Evolutionary conservation across 1,139 yeast species (phyloP).

Genomic region (Suhomyces atakaporum): DNA sequence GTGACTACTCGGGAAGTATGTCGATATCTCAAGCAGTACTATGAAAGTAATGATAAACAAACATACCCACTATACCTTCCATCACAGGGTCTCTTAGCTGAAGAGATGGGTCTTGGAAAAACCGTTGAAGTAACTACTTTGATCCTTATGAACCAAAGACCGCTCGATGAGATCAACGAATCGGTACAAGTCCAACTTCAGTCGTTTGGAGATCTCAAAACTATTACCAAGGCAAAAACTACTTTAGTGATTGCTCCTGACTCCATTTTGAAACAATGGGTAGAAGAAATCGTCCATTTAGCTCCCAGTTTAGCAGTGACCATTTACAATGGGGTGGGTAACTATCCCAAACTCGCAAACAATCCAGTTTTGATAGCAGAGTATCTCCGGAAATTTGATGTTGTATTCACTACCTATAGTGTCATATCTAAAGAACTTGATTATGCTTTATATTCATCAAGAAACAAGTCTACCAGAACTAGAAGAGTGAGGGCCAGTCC

Average conservation of each 20-base stretch:
- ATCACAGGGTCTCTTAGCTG: conserved; percentile 76
- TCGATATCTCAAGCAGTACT: conserved; percentile 26
- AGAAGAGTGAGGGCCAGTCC: conserved; percentile 16
- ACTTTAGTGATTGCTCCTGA: conserved; percentile 85
- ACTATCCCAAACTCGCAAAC: conserved; percentile 44
- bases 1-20: conserved; percentile 34
- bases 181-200: conserved; percentile 36
- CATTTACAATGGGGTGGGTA: conserved; percentile 62
- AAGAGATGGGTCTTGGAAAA: conserved; percentile 97
- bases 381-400: conserved; percentile 59
- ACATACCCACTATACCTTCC: conserved; percentile 26
- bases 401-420: conserved; percentile 79
- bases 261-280: conserved; percentile 83
- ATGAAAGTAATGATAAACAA: conserved; percentile 16
- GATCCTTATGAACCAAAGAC: conserved; percentile 58
- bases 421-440: conserved; percentile 76
- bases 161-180: conserved; percentile 44
- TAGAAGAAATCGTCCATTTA: conserved; percentile 62
- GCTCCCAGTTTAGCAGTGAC: conserved; percentile 60
- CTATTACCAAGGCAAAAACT: conserved; percentile 59
- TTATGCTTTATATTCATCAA: conserved; percentile 71
- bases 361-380: conserved; percentile 48
- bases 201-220: conserved; percentile 38
- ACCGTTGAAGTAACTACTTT: conserved; percentile 81
- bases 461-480: conserved; percentile 53